These are phyloP conservation scores for Rosellinia necatrix DNA, from an alignment of 2,329 filamentous ascomycete species.

Conservation along the genomic window DNA sequence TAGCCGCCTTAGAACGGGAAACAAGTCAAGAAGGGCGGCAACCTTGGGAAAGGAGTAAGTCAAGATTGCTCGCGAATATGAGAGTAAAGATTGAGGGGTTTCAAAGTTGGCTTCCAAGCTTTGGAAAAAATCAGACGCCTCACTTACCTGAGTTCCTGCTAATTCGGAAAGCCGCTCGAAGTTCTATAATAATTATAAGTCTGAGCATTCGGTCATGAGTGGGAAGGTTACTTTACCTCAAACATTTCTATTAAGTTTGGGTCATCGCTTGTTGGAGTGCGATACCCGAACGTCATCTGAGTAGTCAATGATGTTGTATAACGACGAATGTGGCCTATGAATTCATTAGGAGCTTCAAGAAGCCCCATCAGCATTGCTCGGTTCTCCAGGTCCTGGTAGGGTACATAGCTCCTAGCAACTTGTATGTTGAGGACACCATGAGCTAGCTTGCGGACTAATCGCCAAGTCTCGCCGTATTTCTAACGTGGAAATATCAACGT, in stretches of 20 bases:
- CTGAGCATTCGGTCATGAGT: too few relatives aligned
- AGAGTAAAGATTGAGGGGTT: too few relatives aligned
- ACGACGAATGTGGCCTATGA: constrained; percentile 49
- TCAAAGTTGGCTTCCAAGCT: too few relatives aligned
- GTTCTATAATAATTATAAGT: too few relatives aligned
- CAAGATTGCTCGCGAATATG: too few relatives aligned
- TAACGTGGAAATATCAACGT: neutral
- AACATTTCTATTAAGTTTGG: constrained; percentile 43
- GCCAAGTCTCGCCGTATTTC: constrained; percentile 29
- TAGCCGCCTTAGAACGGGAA: neutral
- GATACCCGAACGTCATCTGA: constrained; percentile 53
- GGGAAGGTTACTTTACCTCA: too few relatives aligned
- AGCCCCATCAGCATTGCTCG: constrained; percentile 56
- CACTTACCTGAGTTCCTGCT: too few relatives aligned
- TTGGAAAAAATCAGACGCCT: too few relatives aligned
- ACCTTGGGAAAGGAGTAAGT: too few relatives aligned
- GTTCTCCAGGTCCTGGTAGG: constrained; percentile 60
- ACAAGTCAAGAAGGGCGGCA: neutral
- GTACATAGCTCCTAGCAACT: constrained; percentile 51
- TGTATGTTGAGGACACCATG: constrained; percentile 52
- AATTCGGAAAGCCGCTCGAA: too few relatives aligned
- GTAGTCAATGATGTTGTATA: constrained; percentile 54
- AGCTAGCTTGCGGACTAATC: constrained; percentile 42
- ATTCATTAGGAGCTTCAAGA: constrained; percentile 47
- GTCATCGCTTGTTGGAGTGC: constrained; percentile 39